These are phyloP conservation scores for Apiospora aurea DNA, from an alignment of 2,329 filamentous ascomycete genomes.

Conservation along the genomic window DNA sequence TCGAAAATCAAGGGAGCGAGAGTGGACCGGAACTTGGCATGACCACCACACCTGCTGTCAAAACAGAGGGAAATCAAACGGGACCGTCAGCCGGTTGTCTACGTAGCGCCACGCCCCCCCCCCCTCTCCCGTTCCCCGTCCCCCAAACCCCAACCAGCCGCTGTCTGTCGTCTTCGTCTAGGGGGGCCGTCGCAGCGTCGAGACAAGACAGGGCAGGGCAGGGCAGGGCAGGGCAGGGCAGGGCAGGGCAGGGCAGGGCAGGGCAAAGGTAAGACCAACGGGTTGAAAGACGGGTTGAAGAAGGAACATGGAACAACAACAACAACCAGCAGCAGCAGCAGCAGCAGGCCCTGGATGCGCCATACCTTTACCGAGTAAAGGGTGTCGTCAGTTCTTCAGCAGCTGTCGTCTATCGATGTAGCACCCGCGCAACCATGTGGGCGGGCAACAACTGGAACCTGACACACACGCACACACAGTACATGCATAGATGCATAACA, in stretches of 20 bases:
- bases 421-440: neutral
- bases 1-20: neutral
- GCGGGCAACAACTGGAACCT: neutral
- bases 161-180: no score
- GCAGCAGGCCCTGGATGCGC: no score
- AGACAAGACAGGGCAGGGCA: no score
- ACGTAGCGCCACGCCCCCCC: neutral
- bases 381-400: no score
- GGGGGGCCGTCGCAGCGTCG: no score
- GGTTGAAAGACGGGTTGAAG: neutral
- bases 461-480: neutral
- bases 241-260: no score
- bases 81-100: neutral
- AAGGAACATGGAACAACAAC: neutral
- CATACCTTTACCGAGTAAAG: no score
- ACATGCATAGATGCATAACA: neutral
- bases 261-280: no score
- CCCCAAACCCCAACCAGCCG: no score
- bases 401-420: neutral
- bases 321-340: no score
- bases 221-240: no score
- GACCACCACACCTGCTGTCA: neutral
- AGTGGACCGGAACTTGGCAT: neutral
- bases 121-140: neutral
- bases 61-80: conserved; percentile 5